phyloP scores from a whole-genome alignment of 2,329 filamentous ascomycete genomes.

The Allantophomopsis cytisporea region DNA sequence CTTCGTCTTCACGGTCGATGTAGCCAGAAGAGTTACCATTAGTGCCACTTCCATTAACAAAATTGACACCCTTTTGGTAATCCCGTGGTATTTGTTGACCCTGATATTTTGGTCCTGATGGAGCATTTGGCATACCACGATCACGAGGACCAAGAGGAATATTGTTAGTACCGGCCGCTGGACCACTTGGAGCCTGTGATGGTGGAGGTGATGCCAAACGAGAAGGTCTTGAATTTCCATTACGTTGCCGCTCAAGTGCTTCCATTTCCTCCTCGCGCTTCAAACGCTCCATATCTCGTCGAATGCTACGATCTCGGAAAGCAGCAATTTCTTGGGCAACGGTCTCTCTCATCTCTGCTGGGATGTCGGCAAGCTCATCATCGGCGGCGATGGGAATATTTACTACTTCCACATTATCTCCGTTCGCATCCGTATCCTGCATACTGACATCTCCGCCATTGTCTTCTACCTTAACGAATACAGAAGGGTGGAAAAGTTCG shows the following conservation, averaged over 20 bases:
- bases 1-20: conserved; percentile 63
- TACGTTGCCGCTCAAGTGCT: conserved; percentile 65
- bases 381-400: conserved; percentile 81
- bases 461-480: conserved; percentile 34
- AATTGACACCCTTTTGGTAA: conserved; percentile 65
- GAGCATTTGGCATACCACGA: conserved; percentile 57
- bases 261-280: conserved; percentile 88
- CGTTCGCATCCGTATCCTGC: conserved; percentile 43
- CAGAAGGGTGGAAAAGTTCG: conserved; percentile 57
- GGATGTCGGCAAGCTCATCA: conserved; percentile 90
- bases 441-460: conserved; percentile 56
- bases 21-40: conserved; percentile 37
- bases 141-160: conserved; percentile 64
- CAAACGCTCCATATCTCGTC: conserved; percentile 76
- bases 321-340: conserved; percentile 89
- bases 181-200: conserved; percentile 35
- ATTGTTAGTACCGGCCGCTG: conserved; percentile 52
- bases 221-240: conserved; percentile 47
- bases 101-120: conserved; percentile 54
- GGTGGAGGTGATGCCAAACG: conserved; percentile 63
- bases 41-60: conserved; percentile 66
- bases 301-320: conserved; percentile 83
- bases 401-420: conserved; percentile 67
- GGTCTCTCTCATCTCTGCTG: conserved; percentile 88
- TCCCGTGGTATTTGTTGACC: conserved; percentile 50